Conservation (phyloP, 129 eudicot species). For the Arctium lappa region DNA sequence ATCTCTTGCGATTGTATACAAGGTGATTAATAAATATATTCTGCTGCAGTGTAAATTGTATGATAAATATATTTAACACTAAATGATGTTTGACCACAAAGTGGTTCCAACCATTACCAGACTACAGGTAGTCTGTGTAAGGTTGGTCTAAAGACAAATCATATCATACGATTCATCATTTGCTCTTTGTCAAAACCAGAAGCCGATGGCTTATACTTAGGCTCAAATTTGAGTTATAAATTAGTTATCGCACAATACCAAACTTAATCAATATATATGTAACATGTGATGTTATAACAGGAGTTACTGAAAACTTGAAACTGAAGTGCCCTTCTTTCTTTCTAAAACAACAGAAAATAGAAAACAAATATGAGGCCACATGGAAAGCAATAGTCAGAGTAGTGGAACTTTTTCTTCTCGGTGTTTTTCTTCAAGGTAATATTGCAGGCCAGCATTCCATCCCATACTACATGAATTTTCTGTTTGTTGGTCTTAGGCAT, state of each 20-base stretch:
- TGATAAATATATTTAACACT: constrained; percentile 4
- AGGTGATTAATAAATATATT: constrained; percentile 40
- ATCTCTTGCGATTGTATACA: constrained; percentile 70
- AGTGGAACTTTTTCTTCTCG: constrained; percentile 55
- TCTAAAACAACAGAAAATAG: constrained; percentile 49
- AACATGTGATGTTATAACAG: background rate
- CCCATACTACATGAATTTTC: background rate
- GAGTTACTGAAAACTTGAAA: constrained; percentile 3
- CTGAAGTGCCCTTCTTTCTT: constrained; percentile 20
- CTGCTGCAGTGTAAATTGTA: background rate
- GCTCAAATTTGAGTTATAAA: constrained; percentile 1
- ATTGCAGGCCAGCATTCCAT: constrained; percentile 7
- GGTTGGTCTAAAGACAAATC: background rate
- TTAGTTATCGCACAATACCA: background rate
- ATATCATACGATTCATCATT: background rate
- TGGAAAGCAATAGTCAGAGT: constrained; percentile 57
- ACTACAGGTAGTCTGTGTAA: background rate
- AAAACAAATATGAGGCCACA: constrained; percentile 55
- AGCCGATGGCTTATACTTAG: background rate
- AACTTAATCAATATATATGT: background rate
- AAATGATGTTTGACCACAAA: constrained; percentile 5
- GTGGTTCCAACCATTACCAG: background rate
- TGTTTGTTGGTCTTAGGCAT: background rate
- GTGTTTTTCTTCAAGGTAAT: constrained; percentile 81
- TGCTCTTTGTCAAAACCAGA: background rate